These are phyloP conservation scores for Didymella lethalis DNA, from an alignment of 2,329 filamentous ascomycete genomes.

Conservation along the genomic window DNA sequence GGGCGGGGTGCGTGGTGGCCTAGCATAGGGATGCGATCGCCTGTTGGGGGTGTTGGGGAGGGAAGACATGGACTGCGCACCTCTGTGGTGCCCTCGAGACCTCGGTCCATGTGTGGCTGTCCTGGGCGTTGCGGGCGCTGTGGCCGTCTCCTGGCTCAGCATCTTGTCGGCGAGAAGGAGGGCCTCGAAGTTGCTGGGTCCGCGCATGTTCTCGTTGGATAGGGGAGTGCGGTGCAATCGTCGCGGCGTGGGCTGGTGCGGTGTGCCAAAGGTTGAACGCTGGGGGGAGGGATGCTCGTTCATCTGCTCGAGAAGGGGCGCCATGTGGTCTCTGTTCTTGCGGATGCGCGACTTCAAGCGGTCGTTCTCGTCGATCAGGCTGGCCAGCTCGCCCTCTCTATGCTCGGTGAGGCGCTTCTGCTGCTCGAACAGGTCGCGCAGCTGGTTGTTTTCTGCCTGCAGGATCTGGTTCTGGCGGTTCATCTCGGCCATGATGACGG, in stretches of 20 bases:
- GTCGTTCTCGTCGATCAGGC: constrained; percentile 76
- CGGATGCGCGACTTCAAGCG: constrained; percentile 83
- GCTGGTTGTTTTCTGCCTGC: constrained; percentile 69
- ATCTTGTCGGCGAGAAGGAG: constrained; percentile 78
- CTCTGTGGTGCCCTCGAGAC: constrained; percentile 72
- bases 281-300: constrained; percentile 70
- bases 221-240: constrained; percentile 56
- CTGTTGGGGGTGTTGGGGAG: constrained; percentile 77
- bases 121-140: constrained; percentile 75
- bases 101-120: constrained; percentile 57
- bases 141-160: constrained; percentile 77
- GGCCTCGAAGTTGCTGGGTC: constrained; percentile 75
- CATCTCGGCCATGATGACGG: constrained; percentile 59
- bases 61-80: constrained; percentile 83
- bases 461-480: constrained; percentile 68
- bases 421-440: constrained; percentile 71
- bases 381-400: constrained; percentile 75
- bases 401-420: constrained; percentile 81
- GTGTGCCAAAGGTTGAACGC: constrained; percentile 63
- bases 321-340: constrained; percentile 88
- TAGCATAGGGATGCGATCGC: constrained; percentile 62
- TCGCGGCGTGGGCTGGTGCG: constrained; percentile 59
- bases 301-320: constrained; percentile 54
- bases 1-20: constrained; percentile 62
- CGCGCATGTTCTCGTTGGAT: constrained; percentile 51